These are phyloP conservation scores for Calocybe gangraenosa DNA, from an alignment of 768 basidiomycete genomes.

Conservation along the genomic window DNA sequence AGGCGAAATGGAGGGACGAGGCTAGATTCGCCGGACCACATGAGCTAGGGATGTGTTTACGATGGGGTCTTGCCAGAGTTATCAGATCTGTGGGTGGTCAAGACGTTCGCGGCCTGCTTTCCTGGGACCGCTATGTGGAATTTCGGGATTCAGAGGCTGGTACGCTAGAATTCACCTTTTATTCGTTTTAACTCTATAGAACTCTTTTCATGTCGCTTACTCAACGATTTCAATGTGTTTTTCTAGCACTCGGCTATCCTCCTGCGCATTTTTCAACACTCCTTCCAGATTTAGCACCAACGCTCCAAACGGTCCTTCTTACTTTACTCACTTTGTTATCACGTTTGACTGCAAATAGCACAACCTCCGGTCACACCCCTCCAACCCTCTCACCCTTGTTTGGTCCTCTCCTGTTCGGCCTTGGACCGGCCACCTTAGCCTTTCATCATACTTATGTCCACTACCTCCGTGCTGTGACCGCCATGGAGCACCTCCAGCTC, in stretches of 20 bases:
- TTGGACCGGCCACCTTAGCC: slow-evolving; percentile 47
- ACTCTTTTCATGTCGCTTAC: slow-evolving; percentile 6
- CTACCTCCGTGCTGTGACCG: slow-evolving; percentile 80
- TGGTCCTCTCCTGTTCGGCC: slow-evolving; percentile 85
- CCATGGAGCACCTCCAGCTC: slow-evolving; percentile 91
- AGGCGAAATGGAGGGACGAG: slow-evolving; percentile 71
- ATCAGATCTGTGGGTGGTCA: slow-evolving; percentile 65
- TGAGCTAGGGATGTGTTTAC: slow-evolving; percentile 86
- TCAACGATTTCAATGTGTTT: slow-evolving; percentile 8
- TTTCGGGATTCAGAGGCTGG: slow-evolving; percentile 84
- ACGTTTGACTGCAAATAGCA: slow-evolving; percentile 78
- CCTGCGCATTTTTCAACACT: slow-evolving; percentile 70
- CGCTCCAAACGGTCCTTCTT: slow-evolving; percentile 56
- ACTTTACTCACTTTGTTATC: slow-evolving; percentile 79
- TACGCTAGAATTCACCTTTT: slow-evolving; percentile 41
- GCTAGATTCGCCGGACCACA: slow-evolving; percentile 80
- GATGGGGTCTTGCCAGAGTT: slow-evolving; percentile 87
- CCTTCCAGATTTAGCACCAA: slow-evolving; percentile 46
- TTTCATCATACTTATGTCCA: slow-evolving; percentile 48
- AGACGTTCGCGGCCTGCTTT: slow-evolving; percentile 78
- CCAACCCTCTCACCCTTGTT: slow-evolving; percentile 87
- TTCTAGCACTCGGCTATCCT: slow-evolving; percentile 59
- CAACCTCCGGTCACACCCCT: slow-evolving; percentile 85
- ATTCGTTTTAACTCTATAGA: slow-evolving; percentile 13
- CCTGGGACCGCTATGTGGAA: slow-evolving; percentile 79